These are phyloP conservation scores for Coniochaeta sp. DNA, from an alignment of 2,329 filamentous ascomycete species.

Conservation along the genomic window DNA sequence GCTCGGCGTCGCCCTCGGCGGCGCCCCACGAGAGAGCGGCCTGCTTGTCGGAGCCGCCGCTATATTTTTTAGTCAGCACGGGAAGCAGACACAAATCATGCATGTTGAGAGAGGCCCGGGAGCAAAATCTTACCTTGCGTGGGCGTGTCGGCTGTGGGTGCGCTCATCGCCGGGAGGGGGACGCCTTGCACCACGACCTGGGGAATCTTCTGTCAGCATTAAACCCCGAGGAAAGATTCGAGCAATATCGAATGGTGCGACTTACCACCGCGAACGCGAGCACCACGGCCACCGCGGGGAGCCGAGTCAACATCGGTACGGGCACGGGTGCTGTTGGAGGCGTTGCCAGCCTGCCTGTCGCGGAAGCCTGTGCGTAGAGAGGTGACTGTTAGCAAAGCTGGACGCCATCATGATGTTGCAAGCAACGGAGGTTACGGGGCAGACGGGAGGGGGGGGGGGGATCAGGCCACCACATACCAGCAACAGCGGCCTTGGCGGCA, in stretches of 20 bases:
- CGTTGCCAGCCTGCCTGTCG: conserved; percentile 73
- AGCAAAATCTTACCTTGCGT: conserved; percentile 44
- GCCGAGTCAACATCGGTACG: conserved; percentile 52
- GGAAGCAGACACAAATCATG: too few relatives aligned
- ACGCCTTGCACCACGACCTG: conserved; percentile 47
- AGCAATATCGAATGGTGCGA: conserved; percentile 4
- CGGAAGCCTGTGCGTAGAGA: conserved; percentile 67
- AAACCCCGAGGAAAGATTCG: conserved; percentile 1
- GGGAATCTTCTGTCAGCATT: not conserved
- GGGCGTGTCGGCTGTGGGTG: conserved; percentile 39
- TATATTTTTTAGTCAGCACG: conserved; percentile 5
- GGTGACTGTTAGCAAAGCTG: conserved; percentile 10
- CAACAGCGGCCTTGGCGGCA: conserved; percentile 53
- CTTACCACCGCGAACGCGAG: conserved; percentile 55
- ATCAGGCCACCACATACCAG: conserved; percentile 54
- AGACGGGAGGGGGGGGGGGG: too few relatives aligned
- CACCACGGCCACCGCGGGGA: conserved; percentile 46
- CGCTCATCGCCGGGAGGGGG: conserved; percentile 50
- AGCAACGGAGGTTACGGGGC: conserved; percentile 1
- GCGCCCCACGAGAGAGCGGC: conserved; percentile 85
- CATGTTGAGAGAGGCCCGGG: too few relatives aligned
- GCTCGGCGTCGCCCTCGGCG: conserved; percentile 72
- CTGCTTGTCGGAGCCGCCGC: conserved; percentile 77
- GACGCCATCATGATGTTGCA: not conserved
- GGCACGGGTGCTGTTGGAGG: conserved; percentile 74